These are phyloP conservation scores for Ceratocystis smalleyi DNA, from an alignment of 2,329 filamentous ascomycete species.

Conservation along the genomic window DNA sequence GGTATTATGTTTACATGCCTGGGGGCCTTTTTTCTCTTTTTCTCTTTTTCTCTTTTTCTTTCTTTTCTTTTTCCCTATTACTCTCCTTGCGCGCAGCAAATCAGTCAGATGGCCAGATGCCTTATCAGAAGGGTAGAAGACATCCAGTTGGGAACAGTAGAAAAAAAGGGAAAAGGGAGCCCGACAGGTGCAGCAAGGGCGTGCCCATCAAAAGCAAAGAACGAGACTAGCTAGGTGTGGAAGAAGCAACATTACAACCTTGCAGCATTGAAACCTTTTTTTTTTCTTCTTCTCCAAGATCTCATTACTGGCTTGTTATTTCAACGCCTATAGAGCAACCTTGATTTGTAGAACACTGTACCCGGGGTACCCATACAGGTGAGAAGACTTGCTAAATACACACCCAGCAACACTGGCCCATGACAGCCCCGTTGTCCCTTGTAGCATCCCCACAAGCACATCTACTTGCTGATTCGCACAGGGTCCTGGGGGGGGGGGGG, in stretches of 20 bases:
- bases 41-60: too few species aligned
- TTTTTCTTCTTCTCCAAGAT: background rate
- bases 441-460: background rate
- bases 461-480: background rate
- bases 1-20: too few species aligned
- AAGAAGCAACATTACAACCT: background rate
- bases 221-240: background rate
- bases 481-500: background rate
- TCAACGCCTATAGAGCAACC: background rate
- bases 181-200: background rate
- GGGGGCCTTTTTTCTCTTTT: background rate
- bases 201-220: background rate
- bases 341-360: background rate
- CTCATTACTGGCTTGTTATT: background rate
- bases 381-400: background rate
- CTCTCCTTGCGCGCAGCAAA: background rate
- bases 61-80: background rate
- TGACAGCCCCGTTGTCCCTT: slow-evolving; percentile 1
- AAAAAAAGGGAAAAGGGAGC: background rate
- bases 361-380: background rate
- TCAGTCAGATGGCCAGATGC: background rate
- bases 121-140: background rate
- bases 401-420: background rate
- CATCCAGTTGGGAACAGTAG: background rate
- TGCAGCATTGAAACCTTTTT: slow-evolving; percentile 1